These are phyloP conservation scores for Pestalotiopsis sp. DNA, from an alignment of 2,329 filamentous ascomycete species.

Conservation along the genomic window DNA sequence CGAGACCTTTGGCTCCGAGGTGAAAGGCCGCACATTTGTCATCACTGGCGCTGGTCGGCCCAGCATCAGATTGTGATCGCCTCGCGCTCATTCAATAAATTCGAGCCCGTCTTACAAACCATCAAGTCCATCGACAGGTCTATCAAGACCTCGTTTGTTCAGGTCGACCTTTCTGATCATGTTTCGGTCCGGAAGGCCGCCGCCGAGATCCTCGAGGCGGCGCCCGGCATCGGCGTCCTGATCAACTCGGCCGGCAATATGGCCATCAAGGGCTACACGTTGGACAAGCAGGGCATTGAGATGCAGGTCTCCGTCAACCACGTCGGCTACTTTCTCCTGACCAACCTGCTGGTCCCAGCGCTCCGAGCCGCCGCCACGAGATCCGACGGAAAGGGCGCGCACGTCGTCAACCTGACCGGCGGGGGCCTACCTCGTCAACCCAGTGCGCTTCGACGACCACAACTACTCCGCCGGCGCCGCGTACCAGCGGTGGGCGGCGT, in stretches of 20 bases:
- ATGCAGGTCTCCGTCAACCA: conserved; percentile 9
- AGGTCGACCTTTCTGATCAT: neutral
- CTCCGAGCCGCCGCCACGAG: neutral
- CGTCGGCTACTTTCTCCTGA: conserved; percentile 8
- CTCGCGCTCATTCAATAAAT: neutral
- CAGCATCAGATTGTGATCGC: conserved; percentile 2
- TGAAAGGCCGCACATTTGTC: conserved; percentile 1
- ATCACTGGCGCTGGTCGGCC: conserved; percentile 5
- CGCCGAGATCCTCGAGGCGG: neutral
- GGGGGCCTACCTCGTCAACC: neutral
- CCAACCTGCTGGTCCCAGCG: neutral
- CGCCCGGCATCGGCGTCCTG: neutral
- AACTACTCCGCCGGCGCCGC: neutral
- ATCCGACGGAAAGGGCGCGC: neutral
- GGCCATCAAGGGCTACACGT: neutral
- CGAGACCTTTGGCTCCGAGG: neutral
- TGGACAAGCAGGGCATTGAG: conserved; percentile 11
- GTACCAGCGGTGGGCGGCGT: conserved; percentile 3
- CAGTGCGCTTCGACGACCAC: neutral
- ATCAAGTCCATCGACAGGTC: neutral
- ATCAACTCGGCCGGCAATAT: conserved; percentile 3
- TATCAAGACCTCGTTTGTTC: conserved; percentile 2
- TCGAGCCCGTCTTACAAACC: neutral
- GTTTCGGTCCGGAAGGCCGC: conserved; percentile 8
- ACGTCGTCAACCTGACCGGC: conserved; percentile 4